phyloP scores from a whole-genome alignment of 148 eudicot genomes.

The Arctostaphylos glauca region DNA sequence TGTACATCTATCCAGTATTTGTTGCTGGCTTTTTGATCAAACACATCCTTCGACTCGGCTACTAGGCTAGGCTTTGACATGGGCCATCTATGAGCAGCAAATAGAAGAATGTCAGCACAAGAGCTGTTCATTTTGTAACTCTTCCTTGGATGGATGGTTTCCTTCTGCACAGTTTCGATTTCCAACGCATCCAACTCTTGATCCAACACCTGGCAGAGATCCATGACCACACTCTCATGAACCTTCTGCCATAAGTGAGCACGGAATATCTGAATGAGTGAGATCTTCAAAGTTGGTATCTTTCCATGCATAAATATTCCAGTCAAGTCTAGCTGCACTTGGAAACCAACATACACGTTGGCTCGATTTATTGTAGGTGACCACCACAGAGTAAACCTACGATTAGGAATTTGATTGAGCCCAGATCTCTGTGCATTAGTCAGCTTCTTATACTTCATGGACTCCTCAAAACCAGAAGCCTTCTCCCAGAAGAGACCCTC shows the following conservation, averaged over 20 bases:
- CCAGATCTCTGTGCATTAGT: slow-evolving; percentile 99
- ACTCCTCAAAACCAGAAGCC: slow-evolving; percentile 99
- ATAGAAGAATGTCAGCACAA: slow-evolving; percentile 92
- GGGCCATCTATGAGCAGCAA: slow-evolving; percentile 99
- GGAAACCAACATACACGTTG: slow-evolving; percentile 99
- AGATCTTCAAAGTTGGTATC: slow-evolving; percentile 93
- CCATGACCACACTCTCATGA: slow-evolving; percentile 99
- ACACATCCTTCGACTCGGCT: slow-evolving; percentile 95
- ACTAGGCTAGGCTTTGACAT: slow-evolving; percentile 99
- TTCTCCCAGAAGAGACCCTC: slow-evolving; percentile 99
- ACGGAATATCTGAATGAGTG: slow-evolving; percentile 98
- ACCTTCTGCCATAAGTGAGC: slow-evolving; percentile 99
- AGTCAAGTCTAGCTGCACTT: slow-evolving; percentile 97
- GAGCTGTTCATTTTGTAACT: slow-evolving; percentile 99
- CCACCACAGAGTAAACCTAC: slow-evolving; percentile 99
- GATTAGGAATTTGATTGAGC: slow-evolving; percentile 95
- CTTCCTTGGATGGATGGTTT: slow-evolving; percentile 98
- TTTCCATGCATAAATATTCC: slow-evolving; percentile 99
- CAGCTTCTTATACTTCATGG: slow-evolving; percentile 96
- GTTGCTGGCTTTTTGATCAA: slow-evolving; percentile 97
- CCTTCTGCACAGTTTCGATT: slow-evolving; percentile 98
- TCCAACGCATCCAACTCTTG: slow-evolving; percentile 97
- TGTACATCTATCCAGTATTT: slow-evolving; percentile 99
- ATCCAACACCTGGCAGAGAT: slow-evolving; percentile 97
- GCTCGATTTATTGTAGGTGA: slow-evolving; percentile 98